phyloP scores from a whole-genome alignment of 1,284 basidiomycete genomes.

The Termitomyces sp. region DNA sequence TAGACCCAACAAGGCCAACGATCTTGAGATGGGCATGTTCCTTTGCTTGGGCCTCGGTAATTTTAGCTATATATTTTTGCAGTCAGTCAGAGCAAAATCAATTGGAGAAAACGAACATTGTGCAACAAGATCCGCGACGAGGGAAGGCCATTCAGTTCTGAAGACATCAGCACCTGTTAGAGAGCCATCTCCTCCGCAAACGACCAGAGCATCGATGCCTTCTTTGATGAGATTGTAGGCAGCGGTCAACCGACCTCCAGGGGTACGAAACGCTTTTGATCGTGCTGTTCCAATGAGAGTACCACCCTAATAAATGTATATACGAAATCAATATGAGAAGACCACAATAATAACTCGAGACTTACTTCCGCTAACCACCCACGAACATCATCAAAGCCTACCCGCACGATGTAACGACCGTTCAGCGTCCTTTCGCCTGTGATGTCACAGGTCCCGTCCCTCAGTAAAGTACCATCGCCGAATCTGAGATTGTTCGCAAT shows the following conservation, averaged over 20 bases:
- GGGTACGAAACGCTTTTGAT: conserved; percentile 81
- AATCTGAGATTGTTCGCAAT: conserved; percentile 75
- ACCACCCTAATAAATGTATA: conserved; percentile 61
- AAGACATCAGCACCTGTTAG: conserved; percentile 95
- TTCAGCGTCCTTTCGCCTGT: conserved; percentile 68
- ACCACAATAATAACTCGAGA: conserved; percentile 6
- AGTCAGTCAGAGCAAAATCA: conserved; percentile 1
- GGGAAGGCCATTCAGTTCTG: conserved; percentile 87
- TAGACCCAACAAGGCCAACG: conserved; percentile 95
- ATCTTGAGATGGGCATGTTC: conserved; percentile 86
- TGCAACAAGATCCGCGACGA: conserved; percentile 66
- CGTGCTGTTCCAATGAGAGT: conserved; percentile 96
- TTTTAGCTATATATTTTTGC: conserved; percentile 45
- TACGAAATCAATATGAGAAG: neutral
- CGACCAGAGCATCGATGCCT: conserved; percentile 94
- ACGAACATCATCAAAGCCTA: conserved; percentile 97
- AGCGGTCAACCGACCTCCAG: conserved; percentile 82
- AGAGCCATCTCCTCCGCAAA: conserved; percentile 96
- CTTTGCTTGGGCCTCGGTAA: conserved; percentile 69
- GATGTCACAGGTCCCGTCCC: conserved; percentile 86
- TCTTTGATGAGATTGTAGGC: conserved; percentile 91
- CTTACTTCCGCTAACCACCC: conserved; percentile 88
- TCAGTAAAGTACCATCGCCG: conserved; percentile 86
- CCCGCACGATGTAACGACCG: conserved; percentile 91
- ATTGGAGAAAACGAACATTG: conserved; percentile 38